Conservation (phyloP, 208 protist species). For the Naegleria lovaniensis region DNA sequence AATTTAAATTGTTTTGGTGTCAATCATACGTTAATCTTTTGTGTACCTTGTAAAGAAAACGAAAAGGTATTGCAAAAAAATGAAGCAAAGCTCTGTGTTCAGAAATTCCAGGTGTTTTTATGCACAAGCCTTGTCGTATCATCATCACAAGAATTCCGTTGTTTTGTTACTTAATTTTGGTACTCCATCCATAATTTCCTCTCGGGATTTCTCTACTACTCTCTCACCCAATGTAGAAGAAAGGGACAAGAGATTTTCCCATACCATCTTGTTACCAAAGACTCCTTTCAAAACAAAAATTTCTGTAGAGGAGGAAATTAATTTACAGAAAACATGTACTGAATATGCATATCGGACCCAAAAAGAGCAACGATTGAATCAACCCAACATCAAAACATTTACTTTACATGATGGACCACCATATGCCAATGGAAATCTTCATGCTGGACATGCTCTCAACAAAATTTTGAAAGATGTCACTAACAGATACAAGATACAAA, state of each 20-base stretch:
- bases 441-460: conserved; percentile 57
- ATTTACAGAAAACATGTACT: conserved; percentile 27
- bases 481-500: conserved; percentile 56
- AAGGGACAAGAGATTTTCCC: neutral
- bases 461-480: conserved; percentile 69
- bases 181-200: too few relatives aligned
- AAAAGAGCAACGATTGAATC: neutral
- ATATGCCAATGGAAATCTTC: conserved; percentile 69
- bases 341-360: conserved; percentile 40
- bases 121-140: too few relatives aligned
- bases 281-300: conserved; percentile 47
- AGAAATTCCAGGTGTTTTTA: too few relatives aligned
- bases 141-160: too few relatives aligned
- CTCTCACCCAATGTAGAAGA: neutral
- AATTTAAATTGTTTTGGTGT: too few relatives aligned
- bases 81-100: too few relatives aligned
- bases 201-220: too few relatives aligned
- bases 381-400: conserved; percentile 36
- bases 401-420: conserved; percentile 74
- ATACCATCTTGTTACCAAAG: conserved; percentile 41
- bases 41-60: too few relatives aligned
- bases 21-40: too few relatives aligned
- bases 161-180: too few relatives aligned
- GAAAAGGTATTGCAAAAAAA: too few relatives aligned
- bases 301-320: conserved; percentile 31